Base-by-base conservation (phyloP, 225 moss, liverwort and hornwort species). In the Physcomitrium patens region DNA sequence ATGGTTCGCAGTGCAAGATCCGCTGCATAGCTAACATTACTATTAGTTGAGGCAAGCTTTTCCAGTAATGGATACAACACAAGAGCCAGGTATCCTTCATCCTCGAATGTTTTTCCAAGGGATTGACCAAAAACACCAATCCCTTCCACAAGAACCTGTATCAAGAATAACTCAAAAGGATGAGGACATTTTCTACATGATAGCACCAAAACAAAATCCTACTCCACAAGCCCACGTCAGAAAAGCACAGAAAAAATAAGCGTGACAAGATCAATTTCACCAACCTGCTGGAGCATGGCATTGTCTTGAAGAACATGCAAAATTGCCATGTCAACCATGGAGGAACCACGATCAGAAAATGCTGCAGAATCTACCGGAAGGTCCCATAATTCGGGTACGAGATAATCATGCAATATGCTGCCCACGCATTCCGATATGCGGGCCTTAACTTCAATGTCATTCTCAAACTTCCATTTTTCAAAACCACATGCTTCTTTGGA, bases 121-220 rank as follows among this genome's bases (percentile, higher is more conserved):
- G 95, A 79, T 54, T 90, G 77, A 63, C 90, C 91, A 74, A 93
- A 89, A 50, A 99, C 86, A 42, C 99, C 99, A 59, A 95, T 78
- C 59, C 93, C 95, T 72, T 99, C 99, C 71, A 99, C 84, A 76
- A 99, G 85, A 57, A 99, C 92, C 96, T 94, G 85, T 27, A 71
- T 61, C 65, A 75, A 69, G 67, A 54, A 69, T 7, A 47, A 41
- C 72, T 63, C 64, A 72, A 45, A 24, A 41, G 42, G 8, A 75
- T 64, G 53, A 47, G 58, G 28, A 19, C 44, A 67, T 1, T 8
- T 31, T 62, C 17, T 61, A 49, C 77, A 43, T 28, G 5, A 23
- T 60, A 56, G 74, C 44, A 64, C 61, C 61, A 54, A 10, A 2
- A 37, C 18, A 31, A 17, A 41, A n/a, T 12, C 14, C 16, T 1